A percentile compares a stretch with the other conserved stretches of the same genome.
These are phyloP conservation scores for Nakazawaea siamensis DNA, from an alignment of 805 yeast genomes.

Conservation along the genomic window DNA sequence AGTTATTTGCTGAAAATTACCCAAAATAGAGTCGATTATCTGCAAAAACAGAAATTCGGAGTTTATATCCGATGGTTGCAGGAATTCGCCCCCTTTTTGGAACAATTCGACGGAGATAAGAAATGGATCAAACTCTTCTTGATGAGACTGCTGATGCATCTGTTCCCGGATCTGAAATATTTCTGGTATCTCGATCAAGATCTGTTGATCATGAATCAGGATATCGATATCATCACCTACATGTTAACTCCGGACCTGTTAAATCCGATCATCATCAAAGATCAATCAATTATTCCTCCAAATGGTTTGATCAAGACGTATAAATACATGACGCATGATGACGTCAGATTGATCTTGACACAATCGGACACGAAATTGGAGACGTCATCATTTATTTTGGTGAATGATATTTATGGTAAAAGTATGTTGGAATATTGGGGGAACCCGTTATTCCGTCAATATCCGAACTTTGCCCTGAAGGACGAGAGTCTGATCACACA, in stretches of 20 bases:
- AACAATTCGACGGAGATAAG: conserved; percentile 27
- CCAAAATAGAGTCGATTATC: conserved; percentile 85
- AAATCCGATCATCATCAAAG: conserved; percentile 55
- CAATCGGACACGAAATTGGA: conserved; percentile 61
- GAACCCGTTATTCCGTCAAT: conserved; percentile 63
- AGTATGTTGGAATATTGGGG: conserved; percentile 74
- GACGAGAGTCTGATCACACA: conserved; percentile 76
- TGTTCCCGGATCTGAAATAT: conserved; percentile 86
- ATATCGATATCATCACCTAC: conserved; percentile 50
- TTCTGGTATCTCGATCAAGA: conserved; percentile 84
- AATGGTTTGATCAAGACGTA: conserved; percentile 63
- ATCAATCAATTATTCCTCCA: conserved; percentile 67
- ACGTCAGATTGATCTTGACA: conserved; percentile 55
- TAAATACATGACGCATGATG: conserved; percentile 44
- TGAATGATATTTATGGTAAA: conserved; percentile 55
- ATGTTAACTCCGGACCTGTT: conserved; percentile 54
- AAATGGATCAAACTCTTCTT: conserved; percentile 59
- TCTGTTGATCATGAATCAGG: conserved; percentile 66
- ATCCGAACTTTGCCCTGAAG: conserved; percentile 48
- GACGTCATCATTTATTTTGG: conserved; percentile 63
- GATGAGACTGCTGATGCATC: conserved; percentile 83
- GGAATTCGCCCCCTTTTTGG: conserved; percentile 64
- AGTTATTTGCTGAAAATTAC: conserved; percentile 59
- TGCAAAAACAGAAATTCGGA: conserved; percentile 74
- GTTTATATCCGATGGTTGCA: conserved; percentile 78